Base-by-base conservation (phyloP, 2,329 filamentous ascomycete species). In the Teratosphaeriaceae sp. region DNA sequence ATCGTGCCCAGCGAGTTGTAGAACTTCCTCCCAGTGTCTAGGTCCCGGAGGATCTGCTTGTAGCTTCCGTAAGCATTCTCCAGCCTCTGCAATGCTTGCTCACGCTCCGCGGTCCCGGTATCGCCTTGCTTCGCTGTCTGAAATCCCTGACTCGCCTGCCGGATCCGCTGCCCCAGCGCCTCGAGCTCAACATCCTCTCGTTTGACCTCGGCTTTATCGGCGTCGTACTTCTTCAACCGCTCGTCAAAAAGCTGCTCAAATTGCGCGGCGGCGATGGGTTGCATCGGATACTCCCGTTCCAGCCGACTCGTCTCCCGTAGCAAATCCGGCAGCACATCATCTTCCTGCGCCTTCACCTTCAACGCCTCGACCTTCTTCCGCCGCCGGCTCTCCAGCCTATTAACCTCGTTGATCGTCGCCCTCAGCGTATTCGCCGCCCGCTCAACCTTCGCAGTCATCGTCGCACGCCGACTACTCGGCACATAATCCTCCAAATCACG, bases 1-100 rank as follows among this genome's bases (percentile, higher is more conserved):
- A 97, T 88, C 65, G 84, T 86, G 36, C 85, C 86, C 3, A 98
- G 74, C 59, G 97, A 89, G 54, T 98, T 98, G 70, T 97, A 98
- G 62, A 98, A 98, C 62, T 92, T 96, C 41, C 90, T 75, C 1
- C 88, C 92, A 0, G 85, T 86, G 52, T 97, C 90, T 2, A 96
- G 74, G 59, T 97, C 95, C 51, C 79, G 86, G 44, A 95, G 80
- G 44, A 97, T 87, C 63, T 98, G 90, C 67, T 95, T 95, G 71
- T 97, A 97, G 66, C 90, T 94, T 65, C 88, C 81, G 62, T 94
- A 97, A 1, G 88, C 90, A 50, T 85, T 88, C 63, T 97, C 90
- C 8, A 98, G 72, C 48, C 78, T 80, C 65, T 98, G 92, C 38
- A 98, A 68, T 0, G 88, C 88, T 53, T 84, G 78, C 62, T 97